Conservation (phyloP, 768 basidiomycete species). For the Tulasnella sp. region DNA sequence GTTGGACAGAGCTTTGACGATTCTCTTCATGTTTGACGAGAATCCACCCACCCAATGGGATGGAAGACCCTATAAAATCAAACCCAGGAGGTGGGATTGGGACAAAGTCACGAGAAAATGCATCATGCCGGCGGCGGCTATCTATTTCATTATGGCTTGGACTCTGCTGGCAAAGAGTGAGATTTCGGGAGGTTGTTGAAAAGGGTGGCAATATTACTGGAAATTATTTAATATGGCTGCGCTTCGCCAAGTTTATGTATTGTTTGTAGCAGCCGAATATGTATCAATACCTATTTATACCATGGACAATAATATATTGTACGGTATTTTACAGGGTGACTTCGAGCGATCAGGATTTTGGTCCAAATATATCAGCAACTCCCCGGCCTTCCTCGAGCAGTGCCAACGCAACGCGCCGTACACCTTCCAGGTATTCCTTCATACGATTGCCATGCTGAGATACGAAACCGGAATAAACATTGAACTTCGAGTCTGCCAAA, state of each 20-base stretch:
- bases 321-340: too few species aligned
- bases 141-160: conserved; percentile 78
- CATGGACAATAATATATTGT: too few species aligned
- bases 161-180: conserved; percentile 33
- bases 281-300: too few species aligned
- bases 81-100: conserved; percentile 82
- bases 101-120: conserved; percentile 52
- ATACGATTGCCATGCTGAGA: conserved; percentile 46
- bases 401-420: conserved; percentile 57
- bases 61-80: too few species aligned
- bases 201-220: neutral
- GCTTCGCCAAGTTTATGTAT: neutral
- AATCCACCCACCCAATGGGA: too few species aligned
- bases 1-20: too few species aligned
- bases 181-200: conserved; percentile 3
- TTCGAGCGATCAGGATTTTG: too few species aligned
- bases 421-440: conserved; percentile 58
- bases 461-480: conserved; percentile 75
- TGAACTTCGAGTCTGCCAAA: conserved; percentile 77
- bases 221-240: neutral
- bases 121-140: conserved; percentile 53
- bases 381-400: conserved; percentile 55
- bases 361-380: conserved; percentile 3
- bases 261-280: neutral
- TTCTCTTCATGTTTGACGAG: too few species aligned